Evolutionary conservation across 1,284 basidiomycete genomes (phyloP).

Genomic region (Trametes sp.): DNA sequence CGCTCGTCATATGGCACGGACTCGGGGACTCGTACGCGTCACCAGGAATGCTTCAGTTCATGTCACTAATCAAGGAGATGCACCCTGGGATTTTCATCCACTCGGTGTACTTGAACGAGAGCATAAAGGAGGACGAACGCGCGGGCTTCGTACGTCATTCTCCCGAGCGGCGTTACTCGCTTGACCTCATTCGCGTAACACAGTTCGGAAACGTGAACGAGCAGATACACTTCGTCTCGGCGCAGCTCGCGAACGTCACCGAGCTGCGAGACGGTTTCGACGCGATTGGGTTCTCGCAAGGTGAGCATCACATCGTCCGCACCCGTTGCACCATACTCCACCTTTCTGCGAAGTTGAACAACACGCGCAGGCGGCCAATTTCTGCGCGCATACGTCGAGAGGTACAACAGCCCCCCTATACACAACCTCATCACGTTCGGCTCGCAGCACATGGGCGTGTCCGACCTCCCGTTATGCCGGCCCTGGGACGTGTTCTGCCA

Average conservation of each 20-base stretch:
- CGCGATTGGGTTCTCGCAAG: slow-evolving; percentile 93
- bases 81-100: slow-evolving; percentile 91
- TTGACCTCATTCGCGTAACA: not conserved
- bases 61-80: slow-evolving; percentile 68
- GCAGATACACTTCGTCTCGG: slow-evolving; percentile 72
- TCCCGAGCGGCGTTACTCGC: not conserved
- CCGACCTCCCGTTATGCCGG: slow-evolving; percentile 79
- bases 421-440: slow-evolving; percentile 92
- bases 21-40: slow-evolving; percentile 78
- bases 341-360: too few relatives aligned
- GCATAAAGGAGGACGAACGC: slow-evolving; percentile 73
- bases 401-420: slow-evolving; percentile 80
- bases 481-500: slow-evolving; percentile 81
- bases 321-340: not conserved
- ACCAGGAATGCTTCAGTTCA: slow-evolving; percentile 75
- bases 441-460: slow-evolving; percentile 86
- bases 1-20: slow-evolving; percentile 96
- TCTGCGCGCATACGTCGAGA: slow-evolving; percentile 88
- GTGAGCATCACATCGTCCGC: slow-evolving; percentile 44
- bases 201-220: slow-evolving; percentile 85
- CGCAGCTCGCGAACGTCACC: slow-evolving; percentile 72
- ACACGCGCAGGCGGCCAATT: slow-evolving; percentile 76
- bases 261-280: slow-evolving; percentile 85
- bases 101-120: slow-evolving; percentile 76
- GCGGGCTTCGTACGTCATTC: slow-evolving; percentile 77